These are phyloP conservation scores for Trichoderma atrobrunneum DNA, from an alignment of 2,329 filamentous ascomycete genomes.

Conservation along the genomic window DNA sequence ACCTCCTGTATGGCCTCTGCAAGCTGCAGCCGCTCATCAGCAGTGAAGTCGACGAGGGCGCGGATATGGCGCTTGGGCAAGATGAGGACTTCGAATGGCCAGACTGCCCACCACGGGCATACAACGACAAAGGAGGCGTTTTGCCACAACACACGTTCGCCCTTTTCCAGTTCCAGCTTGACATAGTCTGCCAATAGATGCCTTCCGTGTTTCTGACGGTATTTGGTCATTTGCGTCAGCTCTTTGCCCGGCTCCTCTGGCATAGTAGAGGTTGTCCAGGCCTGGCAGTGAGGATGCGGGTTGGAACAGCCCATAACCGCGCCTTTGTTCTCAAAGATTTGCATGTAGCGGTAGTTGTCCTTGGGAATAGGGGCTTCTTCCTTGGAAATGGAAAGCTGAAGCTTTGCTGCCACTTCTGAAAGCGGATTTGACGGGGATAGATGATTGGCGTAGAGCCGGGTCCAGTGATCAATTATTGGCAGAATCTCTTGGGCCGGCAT, in stretches of 20 bases:
- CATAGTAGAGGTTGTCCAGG: conserved; percentile 89
- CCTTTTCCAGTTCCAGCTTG: conserved; percentile 73
- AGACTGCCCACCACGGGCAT: conserved; percentile 96
- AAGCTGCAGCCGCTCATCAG: conserved; percentile 67
- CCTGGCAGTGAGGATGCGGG: conserved; percentile 92
- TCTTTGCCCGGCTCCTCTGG: conserved; percentile 87
- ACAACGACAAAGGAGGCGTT: conserved; percentile 82
- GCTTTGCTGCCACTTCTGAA: conserved; percentile 38
- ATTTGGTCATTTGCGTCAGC: conserved; percentile 73
- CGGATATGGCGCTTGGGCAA: conserved; percentile 81
- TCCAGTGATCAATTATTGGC: conserved; percentile 86
- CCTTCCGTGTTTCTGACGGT: conserved; percentile 67
- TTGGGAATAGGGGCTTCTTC: conserved; percentile 49
- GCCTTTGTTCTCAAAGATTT: conserved; percentile 99
- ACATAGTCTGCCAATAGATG: conserved; percentile 87
- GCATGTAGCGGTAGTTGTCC: conserved; percentile 91
- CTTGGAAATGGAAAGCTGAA: conserved; percentile 39
- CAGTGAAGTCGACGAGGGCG: conserved; percentile 76
- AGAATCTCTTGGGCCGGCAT: conserved; percentile 74
- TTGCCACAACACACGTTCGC: conserved; percentile 83
- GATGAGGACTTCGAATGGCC: conserved; percentile 95
- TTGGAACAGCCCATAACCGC: conserved; percentile 98
- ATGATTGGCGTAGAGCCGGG: conserved; percentile 80
- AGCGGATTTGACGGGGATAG: conserved; percentile 70
- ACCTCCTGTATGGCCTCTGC: conserved; percentile 86